Base-by-base conservation (phyloP, 805 yeast species). In the Ogataea saltuana region DNA sequence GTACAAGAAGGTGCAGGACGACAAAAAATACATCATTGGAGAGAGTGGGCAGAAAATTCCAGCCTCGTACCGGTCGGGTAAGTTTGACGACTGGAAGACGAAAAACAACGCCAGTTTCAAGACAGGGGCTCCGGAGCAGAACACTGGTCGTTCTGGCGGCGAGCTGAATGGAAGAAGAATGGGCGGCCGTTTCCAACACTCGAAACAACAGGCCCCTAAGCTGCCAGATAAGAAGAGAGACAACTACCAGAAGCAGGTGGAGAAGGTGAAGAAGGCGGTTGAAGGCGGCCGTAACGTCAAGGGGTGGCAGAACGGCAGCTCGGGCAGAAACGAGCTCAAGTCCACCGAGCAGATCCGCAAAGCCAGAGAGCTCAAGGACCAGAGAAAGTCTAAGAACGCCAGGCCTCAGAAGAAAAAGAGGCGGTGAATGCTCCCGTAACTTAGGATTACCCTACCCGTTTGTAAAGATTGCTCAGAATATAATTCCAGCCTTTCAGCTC, bases 31-130 rank as follows among this genome's bases (percentile, higher is more conserved):
- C 66, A 93, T 93, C 57, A 83, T 88, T 51, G 95, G 98, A 49
- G 99, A 93, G 64, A 83, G 88, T 64, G 99, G 99, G 6, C 89
- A 85, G 56, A 80, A 78, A 61, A 80, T 93, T 37, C 97, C 98
- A 6, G 98, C 99, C 1, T 76, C 93, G 11, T 88, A 82, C 68
- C 76, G 87, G 59, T 82, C 95, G 2, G 99, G 99, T 34, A 81
- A 88, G 52, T 93, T 80, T 59, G 98, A 90, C 42, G 84, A 83
- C 32, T 93, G 99, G 99, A 85, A 85, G 61, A 75, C 81, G 51
- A 79, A 81, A 28, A 78, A 88, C 63, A 78, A 75, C 51, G 58
- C 80, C 33, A 72, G 80, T 34, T 55, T 58, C 23, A 69, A 67
- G 39, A 78, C 74, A 19, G 89, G 87, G 10, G 69, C 84, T 0